Base-by-base conservation (phyloP, 306 rosid genomes). In the Purshia tridentata region DNA sequence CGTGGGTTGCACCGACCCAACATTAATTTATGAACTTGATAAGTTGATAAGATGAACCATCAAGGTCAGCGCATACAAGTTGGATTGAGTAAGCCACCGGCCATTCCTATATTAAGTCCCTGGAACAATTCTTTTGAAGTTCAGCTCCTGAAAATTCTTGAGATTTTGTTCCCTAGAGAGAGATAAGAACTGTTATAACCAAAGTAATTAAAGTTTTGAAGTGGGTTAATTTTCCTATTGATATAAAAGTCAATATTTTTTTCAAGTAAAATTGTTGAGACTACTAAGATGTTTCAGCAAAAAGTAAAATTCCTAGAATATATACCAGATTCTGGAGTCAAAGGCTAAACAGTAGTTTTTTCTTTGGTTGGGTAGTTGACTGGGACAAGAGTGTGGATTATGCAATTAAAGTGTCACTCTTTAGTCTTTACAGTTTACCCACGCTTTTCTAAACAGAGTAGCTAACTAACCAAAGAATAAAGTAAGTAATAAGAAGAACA, bases 331-430 rank as follows among this genome's bases (percentile, higher is more conserved):
- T 63, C n/a, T 40, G 23, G 37, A 35, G 74, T 54, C 61, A 13
- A 68, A 46, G 15, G 10, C 15, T 8, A 18, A 44, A 13, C 3
- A 55, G 62, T n/a, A 22, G 72, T 72, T 37, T 54, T 15, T 70
- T 56, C 29, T 15, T 20, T 52, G 39, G 44, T 57, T 35, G 64
- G 66, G 54, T 70, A 67, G 22, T 67, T 72, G 40, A 50, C 18
- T 13, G 59, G 52, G 62, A 72, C 65, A 37, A 16, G 29, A 65
- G 58, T 54, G 58, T 74, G 70, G 76, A 63, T 79, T 70, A 42
- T 49, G 10, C 54, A 78, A 76, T 65, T 23, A 39, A 83, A 81
- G 54, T 62, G 60, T 80, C 77, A 58, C 76, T 83, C 65, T 19
- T 71, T n/a, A n/a, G n/a, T n/a, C n/a, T n/a, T n/a, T n/a, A n/a